phyloP scores from a whole-genome alignment of 1,284 basidiomycete species.

The Melampsora medusae region DNA sequence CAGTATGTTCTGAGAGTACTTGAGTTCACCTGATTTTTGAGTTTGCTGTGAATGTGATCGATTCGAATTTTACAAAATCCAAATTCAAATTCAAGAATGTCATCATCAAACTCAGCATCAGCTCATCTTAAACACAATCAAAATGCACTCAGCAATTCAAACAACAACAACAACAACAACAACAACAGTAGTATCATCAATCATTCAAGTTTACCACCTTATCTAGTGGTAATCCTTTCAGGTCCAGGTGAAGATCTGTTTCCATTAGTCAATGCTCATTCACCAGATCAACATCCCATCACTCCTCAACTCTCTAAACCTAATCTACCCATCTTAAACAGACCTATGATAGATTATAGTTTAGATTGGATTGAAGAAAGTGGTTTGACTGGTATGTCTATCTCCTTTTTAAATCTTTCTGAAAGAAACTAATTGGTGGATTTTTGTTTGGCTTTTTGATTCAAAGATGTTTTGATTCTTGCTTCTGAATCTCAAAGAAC shows the following conservation, averaged over 20 bases:
- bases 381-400: conserved; percentile 5
- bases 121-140: no score
- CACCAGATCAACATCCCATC: conserved; percentile 1
- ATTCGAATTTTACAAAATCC: no score
- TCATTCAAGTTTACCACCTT: background rate
- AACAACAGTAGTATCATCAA: no score
- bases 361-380: conserved; percentile 36
- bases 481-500: conserved; percentile 26
- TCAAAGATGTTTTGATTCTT: conserved; percentile 18
- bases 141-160: no score
- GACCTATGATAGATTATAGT: conserved; percentile 20
- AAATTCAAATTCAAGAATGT: no score
- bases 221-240: conserved; percentile 33
- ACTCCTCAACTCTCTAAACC: conserved; percentile 7
- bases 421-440: no score
- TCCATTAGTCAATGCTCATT: conserved; percentile 20
- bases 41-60: no score
- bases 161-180: no score
- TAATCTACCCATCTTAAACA: conserved; percentile 12
- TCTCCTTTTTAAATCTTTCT: background rate
- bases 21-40: no score
- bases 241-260: conserved; percentile 33
- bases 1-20: no score
- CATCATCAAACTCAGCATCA: no score
- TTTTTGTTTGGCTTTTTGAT: background rate